These are phyloP conservation scores for Suhomyces yuchorum DNA, from an alignment of 1,139 yeast genomes.

Conservation along the genomic window DNA sequence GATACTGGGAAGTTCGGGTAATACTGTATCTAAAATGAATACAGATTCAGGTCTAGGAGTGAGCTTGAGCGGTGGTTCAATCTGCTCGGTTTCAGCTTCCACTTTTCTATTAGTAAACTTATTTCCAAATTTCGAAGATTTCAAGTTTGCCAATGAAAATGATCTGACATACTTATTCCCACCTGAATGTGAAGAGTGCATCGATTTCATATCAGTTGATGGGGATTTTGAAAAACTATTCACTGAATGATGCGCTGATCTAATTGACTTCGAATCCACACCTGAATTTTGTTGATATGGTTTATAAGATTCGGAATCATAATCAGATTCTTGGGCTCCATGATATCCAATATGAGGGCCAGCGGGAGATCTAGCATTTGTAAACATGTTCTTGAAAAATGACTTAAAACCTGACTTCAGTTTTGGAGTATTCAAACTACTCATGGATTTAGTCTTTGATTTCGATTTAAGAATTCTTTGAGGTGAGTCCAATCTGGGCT, in stretches of 20 bases:
- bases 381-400: conserved; percentile 13
- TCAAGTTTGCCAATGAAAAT: conserved; percentile 21
- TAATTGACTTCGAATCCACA: conserved; percentile 8
- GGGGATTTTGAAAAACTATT: conserved; percentile 1
- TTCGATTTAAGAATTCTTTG: conserved; percentile 9
- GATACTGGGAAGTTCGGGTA: conserved; percentile 31
- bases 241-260: conserved; percentile 7
- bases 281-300: neutral
- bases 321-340: neutral
- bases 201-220: conserved; percentile 6
- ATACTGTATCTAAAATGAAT: conserved; percentile 5
- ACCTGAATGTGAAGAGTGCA: conserved; percentile 1
- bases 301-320: neutral
- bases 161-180: conserved; percentile 16
- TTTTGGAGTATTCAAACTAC: conserved; percentile 7
- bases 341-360: neutral
- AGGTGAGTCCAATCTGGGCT: conserved; percentile 11
- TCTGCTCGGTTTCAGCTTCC: neutral
- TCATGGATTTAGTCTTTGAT: conserved; percentile 9
- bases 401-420: conserved; percentile 14
- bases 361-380: neutral
- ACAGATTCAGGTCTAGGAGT: conserved; percentile 8
- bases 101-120: conserved; percentile 6
- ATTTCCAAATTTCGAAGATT: conserved; percentile 6
- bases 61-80: neutral